Evolutionary conservation across 768 basidiomycete genomes (phyloP).

Genomic region (Lentinus tigrinus): DNA sequence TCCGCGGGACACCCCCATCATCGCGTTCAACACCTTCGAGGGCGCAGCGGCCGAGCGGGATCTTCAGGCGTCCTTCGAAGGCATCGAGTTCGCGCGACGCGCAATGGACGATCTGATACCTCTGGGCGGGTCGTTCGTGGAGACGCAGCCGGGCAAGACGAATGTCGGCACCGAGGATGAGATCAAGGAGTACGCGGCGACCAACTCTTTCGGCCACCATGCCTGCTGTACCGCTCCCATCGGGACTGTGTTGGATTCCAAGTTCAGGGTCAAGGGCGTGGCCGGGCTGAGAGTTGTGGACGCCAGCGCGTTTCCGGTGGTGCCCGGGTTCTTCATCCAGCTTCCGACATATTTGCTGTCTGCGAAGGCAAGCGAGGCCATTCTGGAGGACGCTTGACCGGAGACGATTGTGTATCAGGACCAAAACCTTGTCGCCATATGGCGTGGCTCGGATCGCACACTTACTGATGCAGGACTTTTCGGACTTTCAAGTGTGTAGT

Average conservation of each 20-base stretch:
- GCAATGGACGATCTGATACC: background rate
- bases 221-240: conserved; percentile 20
- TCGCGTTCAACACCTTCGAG: background rate
- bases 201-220: conserved; percentile 14
- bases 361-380: background rate
- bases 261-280: conserved; percentile 37
- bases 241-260: conserved; percentile 23
- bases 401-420: no score
- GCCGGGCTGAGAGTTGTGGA: conserved; percentile 42
- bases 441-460: no score
- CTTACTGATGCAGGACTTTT: no score
- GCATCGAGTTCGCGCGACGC: background rate
- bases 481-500: no score
- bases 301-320: conserved; percentile 17
- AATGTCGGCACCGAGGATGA: background rate
- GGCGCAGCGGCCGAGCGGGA: background rate
- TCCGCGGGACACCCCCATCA: background rate
- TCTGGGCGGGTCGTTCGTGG: background rate
- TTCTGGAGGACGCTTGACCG: background rate
- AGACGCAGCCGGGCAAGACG: background rate
- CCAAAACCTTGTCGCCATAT: no score
- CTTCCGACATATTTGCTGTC: background rate
- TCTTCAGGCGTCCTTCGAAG: background rate
- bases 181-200: conserved; percentile 1
- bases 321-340: background rate